These are phyloP conservation scores for Xylaria sp. DNA, from an alignment of 2,329 filamentous ascomycete genomes.

Conservation along the genomic window DNA sequence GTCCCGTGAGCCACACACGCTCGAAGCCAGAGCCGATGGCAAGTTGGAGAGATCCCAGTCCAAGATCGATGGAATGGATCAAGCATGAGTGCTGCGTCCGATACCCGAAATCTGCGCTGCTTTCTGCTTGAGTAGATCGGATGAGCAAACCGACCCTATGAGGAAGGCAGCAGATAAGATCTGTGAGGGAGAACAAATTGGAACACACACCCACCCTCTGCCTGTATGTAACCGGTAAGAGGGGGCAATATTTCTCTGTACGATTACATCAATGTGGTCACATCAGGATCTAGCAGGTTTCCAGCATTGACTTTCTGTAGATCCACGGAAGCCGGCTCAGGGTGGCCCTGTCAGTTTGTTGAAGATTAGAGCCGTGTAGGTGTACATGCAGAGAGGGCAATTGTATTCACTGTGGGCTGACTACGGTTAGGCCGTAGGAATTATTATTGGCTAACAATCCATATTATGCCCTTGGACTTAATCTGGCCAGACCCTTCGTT, in stretches of 20 bases:
- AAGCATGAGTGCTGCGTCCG: constrained; percentile 10
- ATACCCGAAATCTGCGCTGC: constrained; percentile 30
- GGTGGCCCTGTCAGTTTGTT: not conserved
- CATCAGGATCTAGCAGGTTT: not conserved
- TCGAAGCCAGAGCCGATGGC: not conserved
- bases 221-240: not conserved
- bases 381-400: not conserved
- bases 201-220: not conserved
- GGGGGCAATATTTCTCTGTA: not conserved
- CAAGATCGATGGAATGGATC: constrained; percentile 1
- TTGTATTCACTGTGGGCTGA: not conserved
- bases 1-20: not conserved
- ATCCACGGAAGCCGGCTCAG: too few relatives aligned
- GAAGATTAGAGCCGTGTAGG: not conserved
- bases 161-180: constrained; percentile 4
- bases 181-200: not conserved
- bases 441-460: not conserved
- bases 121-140: constrained; percentile 26
- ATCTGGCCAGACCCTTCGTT: too few relatives aligned
- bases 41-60: not conserved
- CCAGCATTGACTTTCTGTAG: not conserved
- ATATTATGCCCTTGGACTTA: not conserved
- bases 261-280: not conserved
- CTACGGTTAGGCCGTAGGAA: not conserved
- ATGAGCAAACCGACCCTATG: constrained; percentile 25